Percentiles rank a stretch among this genome's conserved stretches.
phyloP scores from a whole-genome alignment of 2,329 filamentous ascomycete species.

The Elsinoe ampelina region DNA sequence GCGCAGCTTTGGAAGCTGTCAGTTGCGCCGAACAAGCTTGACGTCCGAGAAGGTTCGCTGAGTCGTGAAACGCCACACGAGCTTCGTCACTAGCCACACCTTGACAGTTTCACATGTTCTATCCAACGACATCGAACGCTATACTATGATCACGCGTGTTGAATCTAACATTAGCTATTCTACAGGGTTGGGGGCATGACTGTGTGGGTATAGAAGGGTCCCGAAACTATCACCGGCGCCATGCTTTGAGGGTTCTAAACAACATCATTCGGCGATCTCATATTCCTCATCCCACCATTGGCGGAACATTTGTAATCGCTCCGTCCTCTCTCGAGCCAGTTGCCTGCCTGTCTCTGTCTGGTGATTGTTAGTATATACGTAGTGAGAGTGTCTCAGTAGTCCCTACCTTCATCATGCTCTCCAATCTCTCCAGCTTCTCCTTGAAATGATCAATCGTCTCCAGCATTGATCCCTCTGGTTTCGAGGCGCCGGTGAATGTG shows the following conservation, averaged over 20 bases:
- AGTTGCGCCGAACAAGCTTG: slow-evolving; percentile 10
- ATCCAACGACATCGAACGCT: too few relatives aligned
- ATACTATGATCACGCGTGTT: too few relatives aligned
- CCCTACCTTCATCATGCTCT: slow-evolving; percentile 45
- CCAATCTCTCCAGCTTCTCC: slow-evolving; percentile 62
- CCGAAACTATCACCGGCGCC: slow-evolving; percentile 4
- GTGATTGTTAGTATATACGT: neutral
- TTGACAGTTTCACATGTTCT: neutral
- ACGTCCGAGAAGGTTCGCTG: slow-evolving; percentile 3
- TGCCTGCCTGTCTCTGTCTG: slow-evolving; percentile 41
- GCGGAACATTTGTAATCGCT: slow-evolving; percentile 41
- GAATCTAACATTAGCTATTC: slow-evolving; percentile 9
- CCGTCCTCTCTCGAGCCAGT: slow-evolving; percentile 42
- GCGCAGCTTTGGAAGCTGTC: neutral
- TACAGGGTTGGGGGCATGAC: slow-evolving; percentile 9
- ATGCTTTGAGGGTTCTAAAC: slow-evolving; percentile 4
- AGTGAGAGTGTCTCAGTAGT: neutral
- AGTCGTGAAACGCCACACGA: neutral
- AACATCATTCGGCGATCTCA: slow-evolving; percentile 12
- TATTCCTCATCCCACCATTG: slow-evolving; percentile 47
- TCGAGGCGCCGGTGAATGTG: slow-evolving; percentile 61
- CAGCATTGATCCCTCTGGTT: slow-evolving; percentile 43
- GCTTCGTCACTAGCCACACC: slow-evolving; percentile 7
- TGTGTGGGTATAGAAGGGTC: slow-evolving; percentile 8
- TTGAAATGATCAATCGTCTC: slow-evolving; percentile 65